These are phyloP conservation scores for Escovopsis weberi DNA, from an alignment of 2,329 filamentous ascomycete species.

Conservation along the genomic window DNA sequence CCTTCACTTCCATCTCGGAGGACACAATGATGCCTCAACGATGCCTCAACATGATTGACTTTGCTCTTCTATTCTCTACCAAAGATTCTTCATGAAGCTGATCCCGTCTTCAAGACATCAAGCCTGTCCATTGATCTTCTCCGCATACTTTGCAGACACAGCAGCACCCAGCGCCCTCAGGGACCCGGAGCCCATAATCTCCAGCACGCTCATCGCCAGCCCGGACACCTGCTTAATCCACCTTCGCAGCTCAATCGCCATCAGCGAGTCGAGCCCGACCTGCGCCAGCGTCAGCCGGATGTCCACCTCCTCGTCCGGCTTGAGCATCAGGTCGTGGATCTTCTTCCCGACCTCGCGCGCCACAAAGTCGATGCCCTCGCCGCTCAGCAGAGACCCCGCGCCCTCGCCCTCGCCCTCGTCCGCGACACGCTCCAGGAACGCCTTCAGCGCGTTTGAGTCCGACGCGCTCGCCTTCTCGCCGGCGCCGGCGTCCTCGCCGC, in stretches of 20 bases:
- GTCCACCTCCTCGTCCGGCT: constrained; percentile 3
- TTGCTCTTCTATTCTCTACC: too few species aligned
- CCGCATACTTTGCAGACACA: too few species aligned
- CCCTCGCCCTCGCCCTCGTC: not conserved
- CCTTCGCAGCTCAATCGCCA: constrained; percentile 10
- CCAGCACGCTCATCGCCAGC: constrained; percentile 10
- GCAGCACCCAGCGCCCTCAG: too few species aligned
- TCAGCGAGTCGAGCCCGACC: constrained; percentile 12
- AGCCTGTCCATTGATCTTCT: too few species aligned
- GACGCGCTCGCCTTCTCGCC: too few species aligned
- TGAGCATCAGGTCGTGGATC: constrained; percentile 8
- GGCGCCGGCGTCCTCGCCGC: not conserved
- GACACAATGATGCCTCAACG: too few species aligned
- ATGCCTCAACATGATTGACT: too few species aligned
- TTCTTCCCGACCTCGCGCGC: constrained; percentile 8
- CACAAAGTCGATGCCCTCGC: not conserved
- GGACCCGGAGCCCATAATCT: constrained; percentile 8
- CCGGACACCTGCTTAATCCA: constrained; percentile 10
- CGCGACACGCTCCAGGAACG: not conserved
- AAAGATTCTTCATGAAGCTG: too few species aligned
- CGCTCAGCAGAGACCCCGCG: not conserved
- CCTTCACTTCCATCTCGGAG: too few species aligned
- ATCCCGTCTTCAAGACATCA: too few species aligned
- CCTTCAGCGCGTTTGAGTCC: too few species aligned
- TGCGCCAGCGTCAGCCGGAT: constrained; percentile 3